Evolutionary conservation across 768 basidiomycete species (phyloP).

Genomic region (Auriscalpium vulgare): DNA sequence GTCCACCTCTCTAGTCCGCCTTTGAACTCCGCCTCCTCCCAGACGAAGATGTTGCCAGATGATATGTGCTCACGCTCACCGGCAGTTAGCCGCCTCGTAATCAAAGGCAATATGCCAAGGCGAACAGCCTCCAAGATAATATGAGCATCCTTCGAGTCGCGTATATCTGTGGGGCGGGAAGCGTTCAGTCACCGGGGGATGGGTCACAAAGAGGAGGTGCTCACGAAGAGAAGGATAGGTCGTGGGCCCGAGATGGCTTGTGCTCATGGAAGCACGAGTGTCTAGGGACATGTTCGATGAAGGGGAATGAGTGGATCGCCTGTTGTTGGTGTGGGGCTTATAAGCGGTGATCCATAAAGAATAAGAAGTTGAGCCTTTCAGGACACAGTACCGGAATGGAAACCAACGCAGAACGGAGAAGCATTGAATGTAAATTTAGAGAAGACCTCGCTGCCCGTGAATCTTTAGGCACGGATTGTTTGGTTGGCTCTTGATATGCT

Average conservation of each 20-base stretch:
- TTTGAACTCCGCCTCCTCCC: conserved; percentile 77
- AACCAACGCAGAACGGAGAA: conserved; percentile 8
- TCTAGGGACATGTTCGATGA: conserved; percentile 6
- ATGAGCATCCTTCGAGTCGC: conserved; percentile 76
- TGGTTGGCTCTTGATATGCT: conserved; percentile 2
- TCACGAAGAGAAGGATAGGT: conserved; percentile 12
- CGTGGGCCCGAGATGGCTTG: not conserved
- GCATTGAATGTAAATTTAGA: conserved; percentile 2
- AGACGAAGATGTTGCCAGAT: conserved; percentile 77
- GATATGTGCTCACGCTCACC: conserved; percentile 60
- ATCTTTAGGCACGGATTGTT: conserved; percentile 16
- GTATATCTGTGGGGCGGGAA: conserved; percentile 42
- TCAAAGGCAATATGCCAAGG: conserved; percentile 58
- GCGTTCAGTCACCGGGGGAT: not conserved
- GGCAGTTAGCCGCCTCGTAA: conserved; percentile 60
- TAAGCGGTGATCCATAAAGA: conserved; percentile 10
- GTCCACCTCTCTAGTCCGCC: conserved; percentile 64
- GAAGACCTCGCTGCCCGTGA: conserved; percentile 6
- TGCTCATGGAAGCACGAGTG: conserved; percentile 1
- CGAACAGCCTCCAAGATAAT: conserved; percentile 71
- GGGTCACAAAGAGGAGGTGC: not conserved
- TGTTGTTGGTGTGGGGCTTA: conserved; percentile 7
- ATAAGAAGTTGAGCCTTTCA: conserved; percentile 1
- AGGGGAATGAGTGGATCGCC: not conserved
- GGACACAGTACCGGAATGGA: conserved; percentile 4